Evolutionary conservation across 1,284 basidiomycete genomes (phyloP), one percentile per base, ranked within the genome.

Genomic region (Apiotrichum brassicae): DNA sequence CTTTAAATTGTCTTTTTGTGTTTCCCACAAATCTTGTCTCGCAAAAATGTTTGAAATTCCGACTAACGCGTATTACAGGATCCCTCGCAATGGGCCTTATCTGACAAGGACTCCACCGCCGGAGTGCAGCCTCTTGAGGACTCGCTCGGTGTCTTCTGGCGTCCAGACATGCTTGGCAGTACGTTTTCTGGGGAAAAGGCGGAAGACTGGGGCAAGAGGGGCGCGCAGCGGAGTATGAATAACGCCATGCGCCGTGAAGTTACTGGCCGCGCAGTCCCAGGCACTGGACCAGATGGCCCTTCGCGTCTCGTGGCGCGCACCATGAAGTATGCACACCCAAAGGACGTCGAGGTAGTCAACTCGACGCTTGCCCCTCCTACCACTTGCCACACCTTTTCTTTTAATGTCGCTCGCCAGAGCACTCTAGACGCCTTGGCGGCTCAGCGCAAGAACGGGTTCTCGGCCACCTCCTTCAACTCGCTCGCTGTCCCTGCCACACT

Each of bases 331-430:
- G 60, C 64, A 30, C 63, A 67, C 56, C 63, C 66, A 3, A 54
- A 61, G 43, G 66, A 67, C 53, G 55, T 97, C 43, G 93, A 97
- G 68, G 86, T 97, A 55, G 85, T 95, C 67, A 87, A 90, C 16
- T 90, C 90, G 14, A 88, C 87, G 1, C 78, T 93, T 8, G 86
- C 92, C 60, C 91, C 91, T 4, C 84, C 89, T 1, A 88, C 87
- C 18, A 94, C 91, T 16, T 85, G 91, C 41, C 91, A 97, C 73
- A 86, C 84, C 0, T 97, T 97, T 73, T 86, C 87, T 4, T 97
- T 97, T 58, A 71, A 64, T 43, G 63, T 74, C 19, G 61, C 67
- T 7, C 62, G 63, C 18, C 60, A 65, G 41, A 63, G 65, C 45
- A 62, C 66, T 2, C 55, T 65, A 9, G 48, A 62, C 9, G 57